Base-by-base conservation (phyloP, 1,139 yeast species). In the Debaryomyces udenii region DNA sequence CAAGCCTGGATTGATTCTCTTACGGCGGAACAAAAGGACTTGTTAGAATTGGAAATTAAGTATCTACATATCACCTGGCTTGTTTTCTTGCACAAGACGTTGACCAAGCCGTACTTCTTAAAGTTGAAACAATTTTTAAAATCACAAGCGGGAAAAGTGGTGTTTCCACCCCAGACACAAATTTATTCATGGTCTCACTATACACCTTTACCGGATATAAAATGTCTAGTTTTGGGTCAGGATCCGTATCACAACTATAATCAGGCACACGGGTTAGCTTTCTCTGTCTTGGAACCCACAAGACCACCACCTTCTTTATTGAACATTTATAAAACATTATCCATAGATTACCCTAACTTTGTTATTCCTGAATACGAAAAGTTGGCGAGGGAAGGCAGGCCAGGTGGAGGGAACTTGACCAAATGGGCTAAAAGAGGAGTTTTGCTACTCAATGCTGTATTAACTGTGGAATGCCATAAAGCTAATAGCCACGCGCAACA, bases 231-330 rank as follows among this genome's bases (percentile, higher is more conserved):
- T 13, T 69, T 94, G 34, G 99, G 99, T 1, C 99, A 93, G 61
- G 99, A 93, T 60, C 99, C 99, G 0, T 93, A 93, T 59, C 99
- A 94, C 61, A 90, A 90, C 57, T 65, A 64, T 52, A 86, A 87
- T 56, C 99, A 93, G 61, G 99, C 99, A 0, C 99, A 93, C 56
- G 99, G 99, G 0, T 69, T 93, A 22, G 98, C 99, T 4, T 93
- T 93, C 55, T 86, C 95, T 9, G 99, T 93, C 2, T 73, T 81
- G 38, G 85, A 87, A 26, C 96, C 96, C 2, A 73, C 78, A 0
- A 83, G 89, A 1, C 78, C 96, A 0, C 99, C 99, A 1, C 99
- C 99, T 1, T 89, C 97, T 1, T 70, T 93, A 48, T 73, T 80
- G 40, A 93, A 93, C 57, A 94, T 93, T 43, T 94, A 85, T 70